Base-by-base conservation (phyloP, 1,284 basidiomycete genomes). In the Phaffia rhodozyma region DNA sequence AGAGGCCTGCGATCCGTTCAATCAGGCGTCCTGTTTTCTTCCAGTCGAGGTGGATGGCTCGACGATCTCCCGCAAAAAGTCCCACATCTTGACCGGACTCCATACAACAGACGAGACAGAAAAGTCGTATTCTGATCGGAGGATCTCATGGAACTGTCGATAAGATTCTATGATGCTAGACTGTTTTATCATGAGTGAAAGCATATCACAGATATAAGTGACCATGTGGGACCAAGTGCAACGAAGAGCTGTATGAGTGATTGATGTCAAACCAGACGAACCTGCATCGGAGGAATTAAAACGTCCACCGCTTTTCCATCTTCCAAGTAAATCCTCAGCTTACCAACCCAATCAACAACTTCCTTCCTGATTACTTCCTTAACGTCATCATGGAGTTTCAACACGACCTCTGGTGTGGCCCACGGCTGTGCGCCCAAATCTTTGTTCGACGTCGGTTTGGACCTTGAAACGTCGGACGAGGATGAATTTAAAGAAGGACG, bases 271-370 rank as follows among this genome's bases (percentile, higher is more conserved):
- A 1, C 5, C 9, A 13, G 23, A 71, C 72, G 69, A 20, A 73
- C 86, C 71, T 83, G 79, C 25, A 88, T 80, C 68, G 91, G 89
- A 30, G 83, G 82, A 23, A 92, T 74, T 58, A 94, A 76, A 3
- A 93, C 84, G 1, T 78, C 78, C 43, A 87, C 86, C 7, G 89
- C 90, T 65, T 86, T 80, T 68, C 82, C 80, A 68, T 91, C 87
- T 68, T 86, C 84, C 18, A 96, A 79, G 72, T 91, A 94, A 62
- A 88, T 70, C 71, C 81, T 78, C 68, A 91, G 74, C 56, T 82
- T 78, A 6, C 73, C 78, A 20, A 83, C 79, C 67, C 78, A 81
- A 1, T 75, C 74, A 30, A 79, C 79, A n/a, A 89, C 75, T 68
- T 85, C 82, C 2, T 79, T 76, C 68, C 81, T 79, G 63, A 82